Evolutionary conservation across 1,284 basidiomycete species (phyloP).

Genomic region (Omphalotus olearius): DNA sequence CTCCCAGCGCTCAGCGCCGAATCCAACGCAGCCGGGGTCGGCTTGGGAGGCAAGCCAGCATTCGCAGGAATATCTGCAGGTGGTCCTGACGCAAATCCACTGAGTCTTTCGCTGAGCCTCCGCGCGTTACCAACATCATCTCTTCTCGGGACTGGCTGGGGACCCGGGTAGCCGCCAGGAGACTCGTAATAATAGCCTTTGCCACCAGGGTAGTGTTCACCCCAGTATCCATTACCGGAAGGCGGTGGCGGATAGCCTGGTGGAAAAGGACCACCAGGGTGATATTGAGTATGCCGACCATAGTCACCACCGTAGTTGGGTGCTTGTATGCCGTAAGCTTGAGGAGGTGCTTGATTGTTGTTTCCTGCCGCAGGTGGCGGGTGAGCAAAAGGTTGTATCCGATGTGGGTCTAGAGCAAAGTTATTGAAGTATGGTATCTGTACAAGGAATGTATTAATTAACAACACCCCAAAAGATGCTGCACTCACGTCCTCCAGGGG

Average conservation of each 20-base stretch:
- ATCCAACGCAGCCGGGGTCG: conserved; percentile 55
- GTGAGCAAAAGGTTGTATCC: conserved; percentile 81
- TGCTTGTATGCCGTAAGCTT: conserved; percentile 73
- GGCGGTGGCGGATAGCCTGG: conserved; percentile 27
- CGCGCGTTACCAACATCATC: conserved; percentile 54
- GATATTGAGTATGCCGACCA: conserved; percentile 35
- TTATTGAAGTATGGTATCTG: conserved; percentile 89
- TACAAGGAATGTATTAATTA: conserved; percentile 16
- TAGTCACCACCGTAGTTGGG: conserved; percentile 44
- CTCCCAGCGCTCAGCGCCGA: conserved; percentile 43
- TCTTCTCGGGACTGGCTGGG: conserved; percentile 38
- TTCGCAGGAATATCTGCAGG: conserved; percentile 52
- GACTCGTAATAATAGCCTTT: conserved; percentile 30
- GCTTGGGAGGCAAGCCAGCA: conserved; percentile 75
- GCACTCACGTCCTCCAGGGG: conserved; percentile 66
- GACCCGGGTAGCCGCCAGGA: conserved; percentile 10
- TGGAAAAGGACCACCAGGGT: conserved; percentile 17
- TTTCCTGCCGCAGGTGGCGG: conserved; percentile 62
- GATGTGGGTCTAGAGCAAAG: conserved; percentile 90
- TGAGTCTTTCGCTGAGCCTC: conserved; percentile 72
- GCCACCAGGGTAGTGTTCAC: conserved; percentile 34
- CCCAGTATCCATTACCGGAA: conserved; percentile 13
- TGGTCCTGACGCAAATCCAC: conserved; percentile 48
- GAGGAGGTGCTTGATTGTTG: conserved; percentile 61
- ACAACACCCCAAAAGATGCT: conserved; percentile 12